A percentile compares a stretch with the other conserved stretches of the same genome.
Conservation (phyloP, 768 basidiomycete species). For the Suillus fuscotomentosus region DNA sequence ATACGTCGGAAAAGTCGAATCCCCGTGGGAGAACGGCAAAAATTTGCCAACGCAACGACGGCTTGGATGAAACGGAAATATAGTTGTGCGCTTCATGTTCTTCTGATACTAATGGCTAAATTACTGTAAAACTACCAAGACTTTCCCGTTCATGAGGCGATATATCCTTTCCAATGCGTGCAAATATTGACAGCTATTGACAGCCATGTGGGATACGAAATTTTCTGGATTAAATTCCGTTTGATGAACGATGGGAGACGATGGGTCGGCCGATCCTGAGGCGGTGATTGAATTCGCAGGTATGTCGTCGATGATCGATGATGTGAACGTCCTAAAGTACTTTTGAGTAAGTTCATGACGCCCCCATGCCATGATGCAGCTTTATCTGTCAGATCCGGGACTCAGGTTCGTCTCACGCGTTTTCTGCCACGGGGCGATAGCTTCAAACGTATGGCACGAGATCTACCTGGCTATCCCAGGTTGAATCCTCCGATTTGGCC, state of each 20-base stretch:
- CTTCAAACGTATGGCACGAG: conserved; percentile 6
- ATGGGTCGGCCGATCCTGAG: conserved; percentile 2
- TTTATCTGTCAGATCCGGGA: conserved; percentile 7
- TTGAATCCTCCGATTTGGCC: conserved; percentile 9
- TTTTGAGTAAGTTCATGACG: conserved; percentile 6
- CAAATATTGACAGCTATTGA: conserved; percentile 2
- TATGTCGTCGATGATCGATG: conserved; percentile 5
- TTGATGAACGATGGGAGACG: conserved; percentile 2
- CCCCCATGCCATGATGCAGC: conserved; percentile 8
- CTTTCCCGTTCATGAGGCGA: no score
- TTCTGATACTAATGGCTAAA: conserved; percentile 8
- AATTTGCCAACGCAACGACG: neutral
- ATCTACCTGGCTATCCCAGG: conserved; percentile 1
- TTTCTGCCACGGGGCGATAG: conserved; percentile 6
- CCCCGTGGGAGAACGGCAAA: conserved; percentile 10
- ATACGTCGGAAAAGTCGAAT: conserved; percentile 1
- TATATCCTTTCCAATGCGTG: neutral
- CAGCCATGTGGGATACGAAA: conserved; percentile 6
- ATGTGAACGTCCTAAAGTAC: conserved; percentile 1
- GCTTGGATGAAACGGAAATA: conserved; percentile 9
- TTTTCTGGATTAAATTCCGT: neutral
- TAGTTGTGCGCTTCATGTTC: conserved; percentile 1
- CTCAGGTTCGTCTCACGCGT: conserved; percentile 2
- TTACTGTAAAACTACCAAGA: neutral
- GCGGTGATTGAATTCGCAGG: conserved; percentile 9